Evolutionary conservation across 371 early-diverging fungal species (phyloP).

Genomic region (Coemansia sp.): DNA sequence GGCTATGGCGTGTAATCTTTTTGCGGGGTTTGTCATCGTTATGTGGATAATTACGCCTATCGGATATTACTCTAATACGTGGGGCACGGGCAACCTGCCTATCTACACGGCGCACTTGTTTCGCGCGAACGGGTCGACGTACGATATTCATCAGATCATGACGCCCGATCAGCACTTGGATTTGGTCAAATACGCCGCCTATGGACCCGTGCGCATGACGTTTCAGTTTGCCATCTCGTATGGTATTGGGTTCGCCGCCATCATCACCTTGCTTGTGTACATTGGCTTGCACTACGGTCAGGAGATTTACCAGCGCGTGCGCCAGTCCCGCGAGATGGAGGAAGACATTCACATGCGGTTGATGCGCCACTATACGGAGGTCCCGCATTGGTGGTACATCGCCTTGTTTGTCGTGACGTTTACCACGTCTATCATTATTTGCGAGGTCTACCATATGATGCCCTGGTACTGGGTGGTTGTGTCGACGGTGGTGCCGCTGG

Average conservation of each 20-base stretch:
- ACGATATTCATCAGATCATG: conserved; percentile 61
- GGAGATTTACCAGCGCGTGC: conserved; percentile 60
- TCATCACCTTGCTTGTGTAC: conserved; percentile 69
- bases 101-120: conserved; percentile 55
- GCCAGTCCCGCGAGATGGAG: conserved; percentile 57
- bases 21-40: conserved; percentile 66
- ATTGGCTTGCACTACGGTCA: conserved; percentile 65
- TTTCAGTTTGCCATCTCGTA: conserved; percentile 70
- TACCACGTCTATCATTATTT: conserved; percentile 61
- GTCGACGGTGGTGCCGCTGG: conserved; percentile 50
- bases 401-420: conserved; percentile 61
- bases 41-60: conserved; percentile 75
- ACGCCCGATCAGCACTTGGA: conserved; percentile 59
- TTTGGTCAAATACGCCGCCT: conserved; percentile 61
- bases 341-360: conserved; percentile 70
- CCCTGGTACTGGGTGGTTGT: conserved; percentile 49
- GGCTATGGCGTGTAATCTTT: conserved; percentile 69
- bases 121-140: conserved; percentile 57
- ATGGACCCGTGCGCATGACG: conserved; percentile 75
- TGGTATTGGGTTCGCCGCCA: conserved; percentile 66
- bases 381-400: conserved; percentile 78
- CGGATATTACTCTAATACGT: conserved; percentile 68
- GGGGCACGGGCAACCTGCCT: conserved; percentile 58
- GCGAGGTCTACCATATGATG: conserved; percentile 57
- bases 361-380: conserved; percentile 72